A percentile compares a stretch with the other conserved stretches of the same genome.
Evolutionary conservation across 805 yeast species (phyloP).

Genomic region (Helenozyma baotianmanensis): DNA sequence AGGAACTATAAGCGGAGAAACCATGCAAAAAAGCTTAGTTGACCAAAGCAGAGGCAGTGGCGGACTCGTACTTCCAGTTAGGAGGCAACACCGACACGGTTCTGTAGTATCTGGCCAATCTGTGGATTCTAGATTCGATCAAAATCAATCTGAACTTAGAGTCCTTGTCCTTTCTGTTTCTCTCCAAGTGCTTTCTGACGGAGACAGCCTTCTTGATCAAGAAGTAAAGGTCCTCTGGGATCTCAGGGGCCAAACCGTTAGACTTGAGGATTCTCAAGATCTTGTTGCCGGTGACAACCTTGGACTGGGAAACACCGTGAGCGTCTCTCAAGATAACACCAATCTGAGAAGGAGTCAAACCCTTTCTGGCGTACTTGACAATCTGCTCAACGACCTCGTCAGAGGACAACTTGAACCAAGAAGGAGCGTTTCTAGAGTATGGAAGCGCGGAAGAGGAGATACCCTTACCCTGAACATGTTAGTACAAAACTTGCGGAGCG

Average conservation of each 20-base stretch:
- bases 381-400: constrained; percentile 97
- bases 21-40: constrained; percentile 57
- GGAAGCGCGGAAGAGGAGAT: constrained; percentile 98
- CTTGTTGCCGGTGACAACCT: constrained; percentile 98
- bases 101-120: constrained; percentile 99
- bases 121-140: constrained; percentile 99
- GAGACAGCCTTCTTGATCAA: constrained; percentile 99
- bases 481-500: constrained; percentile 7
- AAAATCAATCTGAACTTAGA: constrained; percentile 99
- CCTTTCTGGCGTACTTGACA: constrained; percentile 99
- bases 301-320: constrained; percentile 98
- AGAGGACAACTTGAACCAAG: constrained; percentile 98
- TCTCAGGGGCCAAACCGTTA: constrained; percentile 99
- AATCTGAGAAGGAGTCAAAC: constrained; percentile 98
- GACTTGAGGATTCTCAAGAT: constrained; percentile 98
- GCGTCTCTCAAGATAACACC: constrained; percentile 99
- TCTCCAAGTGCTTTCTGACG: constrained; percentile 99
- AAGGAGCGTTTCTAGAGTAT: constrained; percentile 97
- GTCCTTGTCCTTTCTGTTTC: constrained; percentile 99
- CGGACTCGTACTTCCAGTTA: constrained; percentile 99
- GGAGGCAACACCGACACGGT: constrained; percentile 98
- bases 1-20: constrained; percentile 4
- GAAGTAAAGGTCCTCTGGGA: constrained; percentile 99
- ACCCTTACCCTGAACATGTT: constrained; percentile 83
- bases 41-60: constrained; percentile 99